Percentiles rank a stretch among this genome's conserved stretches.
Evolutionary conservation across 192 early-diverging fungal species (phyloP).

Genomic region (Fimicolochytrium jonesii): DNA sequence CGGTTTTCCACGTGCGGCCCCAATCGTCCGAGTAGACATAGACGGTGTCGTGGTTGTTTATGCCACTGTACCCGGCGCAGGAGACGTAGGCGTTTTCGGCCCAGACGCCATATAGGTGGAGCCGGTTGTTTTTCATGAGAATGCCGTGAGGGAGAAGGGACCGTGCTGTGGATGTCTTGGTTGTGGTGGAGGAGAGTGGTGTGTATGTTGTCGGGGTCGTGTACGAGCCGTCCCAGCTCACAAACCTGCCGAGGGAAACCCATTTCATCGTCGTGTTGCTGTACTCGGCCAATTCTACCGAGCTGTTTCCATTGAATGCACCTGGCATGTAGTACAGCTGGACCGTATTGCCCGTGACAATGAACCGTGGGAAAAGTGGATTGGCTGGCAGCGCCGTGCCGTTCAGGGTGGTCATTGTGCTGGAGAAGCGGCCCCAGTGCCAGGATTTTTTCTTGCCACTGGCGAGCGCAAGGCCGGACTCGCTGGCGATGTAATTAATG

Average conservation of each 20-base stretch:
- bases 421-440: not conserved
- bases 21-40: not conserved
- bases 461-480: not conserved
- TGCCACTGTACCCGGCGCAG: not conserved
- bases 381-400: not conserved
- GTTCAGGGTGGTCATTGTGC: not conserved
- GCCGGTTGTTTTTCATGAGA: not conserved
- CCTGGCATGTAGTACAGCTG: not conserved
- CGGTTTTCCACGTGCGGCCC: not conserved
- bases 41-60: not conserved
- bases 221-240: not conserved
- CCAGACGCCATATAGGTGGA: not conserved
- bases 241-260: not conserved
- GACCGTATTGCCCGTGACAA: not conserved
- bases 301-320: not conserved
- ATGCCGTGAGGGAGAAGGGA: no score
- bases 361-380: not conserved
- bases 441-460: not conserved
- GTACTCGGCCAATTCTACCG: not conserved
- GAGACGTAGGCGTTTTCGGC: not conserved
- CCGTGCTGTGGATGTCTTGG: no score
- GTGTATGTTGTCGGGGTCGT: not conserved
- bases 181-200: no score
- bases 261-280: not conserved
- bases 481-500: not conserved